Base-by-base conservation (phyloP, 2,329 filamentous ascomycete species). In the Pseudofabraea citricarpa region DNA sequence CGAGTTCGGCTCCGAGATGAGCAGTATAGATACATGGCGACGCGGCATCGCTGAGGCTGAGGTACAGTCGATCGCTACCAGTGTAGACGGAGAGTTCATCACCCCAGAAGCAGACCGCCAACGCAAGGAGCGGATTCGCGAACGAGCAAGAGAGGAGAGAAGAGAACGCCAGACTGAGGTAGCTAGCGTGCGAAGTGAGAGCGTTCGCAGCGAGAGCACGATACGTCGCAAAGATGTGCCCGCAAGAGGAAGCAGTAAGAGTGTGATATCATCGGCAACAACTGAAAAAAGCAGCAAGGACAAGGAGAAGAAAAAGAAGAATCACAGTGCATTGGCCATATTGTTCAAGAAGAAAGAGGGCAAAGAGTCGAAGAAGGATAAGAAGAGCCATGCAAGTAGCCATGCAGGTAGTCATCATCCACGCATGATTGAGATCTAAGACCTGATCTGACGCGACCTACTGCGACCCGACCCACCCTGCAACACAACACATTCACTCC, bases 81-180 rank as follows among this genome's bases (percentile, higher is more conserved):
- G 58, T 47, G 57, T 58, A 3, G 59, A 61, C 51, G 58, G 54
- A 1, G 59, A 62, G 37, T 59, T 55, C 36, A 61, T 64, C 19
- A 64, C 60, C 1, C 60, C 61, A 0, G 56, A 52, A n/a, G 56
- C 56, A 5, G 52, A 53, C 13, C 49, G 53, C 13, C 53, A 54
- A 22, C 51, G 50, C 43, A 54, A 54, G 12, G 54, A 56, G 33
- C 37, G 47, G 2, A 56, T 56, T 22, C 44, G 48, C 8, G 52
- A 55, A 19, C 36, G 56, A 9, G 52, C 44, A 10, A 44, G 46
- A 16, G 55, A 59, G 24, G 55, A 55, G 44, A 43, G 52, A 40
- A 8, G 32, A 24, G 4, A 48, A 35, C 22, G 45, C 43, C 8
- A 16, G n/a, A 38, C 15, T 21, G 38, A 20, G 35, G 22, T 31